These are phyloP conservation scores for Populus hybrid DNA, from an alignment of 441 rosid species.

Conservation along the genomic window DNA sequence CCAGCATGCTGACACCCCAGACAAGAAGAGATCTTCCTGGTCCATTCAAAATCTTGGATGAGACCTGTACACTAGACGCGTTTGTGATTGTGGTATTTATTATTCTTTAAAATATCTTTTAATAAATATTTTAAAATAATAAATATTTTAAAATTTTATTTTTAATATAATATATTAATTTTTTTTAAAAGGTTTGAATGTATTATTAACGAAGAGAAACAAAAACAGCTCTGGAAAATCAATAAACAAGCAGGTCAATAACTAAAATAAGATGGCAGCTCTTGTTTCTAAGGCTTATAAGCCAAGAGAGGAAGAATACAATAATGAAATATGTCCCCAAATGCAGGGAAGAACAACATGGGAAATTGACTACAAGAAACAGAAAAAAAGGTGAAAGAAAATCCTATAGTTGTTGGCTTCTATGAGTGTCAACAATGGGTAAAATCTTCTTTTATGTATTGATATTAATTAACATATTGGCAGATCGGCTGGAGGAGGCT, in stretches of 20 bases:
- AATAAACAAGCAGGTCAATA: neutral
- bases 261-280: constrained; percentile 12
- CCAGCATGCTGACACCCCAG: neutral
- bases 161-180: no score
- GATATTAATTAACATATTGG: constrained; percentile 46
- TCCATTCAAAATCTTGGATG: neutral
- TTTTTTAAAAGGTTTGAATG: neutral
- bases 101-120: no score
- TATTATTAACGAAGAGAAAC: neutral
- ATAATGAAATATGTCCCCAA: constrained; percentile 15
- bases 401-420: neutral
- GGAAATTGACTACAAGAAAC: neutral
- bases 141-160: no score
- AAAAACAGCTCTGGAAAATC: neutral
- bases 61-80: no score
- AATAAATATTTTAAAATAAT: no score
- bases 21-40: neutral
- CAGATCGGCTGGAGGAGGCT: constrained; percentile 69
- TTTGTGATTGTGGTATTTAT: no score
- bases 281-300: constrained; percentile 7
- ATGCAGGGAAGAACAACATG: constrained; percentile 15
- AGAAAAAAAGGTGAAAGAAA: neutral
- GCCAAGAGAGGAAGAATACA: neutral
- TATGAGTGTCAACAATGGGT: neutral
- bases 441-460: neutral